Percentiles rank a stretch among this genome's conserved stretches.
Conservation (phyloP, 768 basidiomycete genomes). For the Gelatoporia subvermispora region DNA sequence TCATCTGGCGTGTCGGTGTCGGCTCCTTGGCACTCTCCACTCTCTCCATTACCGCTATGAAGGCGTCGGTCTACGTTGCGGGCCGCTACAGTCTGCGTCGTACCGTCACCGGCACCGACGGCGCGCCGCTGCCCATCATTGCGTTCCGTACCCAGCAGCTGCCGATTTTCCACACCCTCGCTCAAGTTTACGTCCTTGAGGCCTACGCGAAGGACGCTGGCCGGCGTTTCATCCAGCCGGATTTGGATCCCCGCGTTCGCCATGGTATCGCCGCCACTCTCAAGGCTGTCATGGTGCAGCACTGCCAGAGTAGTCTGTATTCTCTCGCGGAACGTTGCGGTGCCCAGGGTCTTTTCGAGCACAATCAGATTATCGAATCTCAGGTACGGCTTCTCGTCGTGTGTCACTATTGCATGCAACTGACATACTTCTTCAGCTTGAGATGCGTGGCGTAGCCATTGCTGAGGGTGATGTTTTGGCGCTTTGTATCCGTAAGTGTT, state of each 20-base stretch:
- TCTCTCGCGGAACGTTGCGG: constrained; percentile 62
- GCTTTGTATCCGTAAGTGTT: constrained; percentile 41
- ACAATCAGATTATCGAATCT: constrained; percentile 53
- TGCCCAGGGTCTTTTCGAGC: constrained; percentile 61
- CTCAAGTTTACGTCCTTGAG: constrained; percentile 48
- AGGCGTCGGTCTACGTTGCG: constrained; percentile 47
- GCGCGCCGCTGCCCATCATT: constrained; percentile 46
- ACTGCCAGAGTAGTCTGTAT: constrained; percentile 45
- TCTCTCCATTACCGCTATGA: constrained; percentile 24
- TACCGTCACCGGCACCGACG: constrained; percentile 39
- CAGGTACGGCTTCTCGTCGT: constrained; percentile 36
- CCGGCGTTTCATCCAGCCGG: constrained; percentile 32
- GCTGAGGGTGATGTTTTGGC: constrained; percentile 50
- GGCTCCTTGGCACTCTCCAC: constrained; percentile 28
- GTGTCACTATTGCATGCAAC: not conserved
- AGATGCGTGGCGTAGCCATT: constrained; percentile 36
- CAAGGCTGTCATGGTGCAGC: constrained; percentile 52
- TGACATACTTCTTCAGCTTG: constrained; percentile 6
- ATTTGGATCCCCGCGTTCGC: constrained; percentile 41
- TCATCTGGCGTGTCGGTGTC: constrained; percentile 28
- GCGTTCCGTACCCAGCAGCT: constrained; percentile 62
- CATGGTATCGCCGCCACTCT: constrained; percentile 52
- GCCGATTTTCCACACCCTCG: constrained; percentile 49
- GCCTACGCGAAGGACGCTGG: constrained; percentile 38
- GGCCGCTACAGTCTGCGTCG: constrained; percentile 57